These are phyloP conservation scores for Abrus pulchellus DNA, from an alignment of 306 rosid genomes.

Conservation along the genomic window DNA sequence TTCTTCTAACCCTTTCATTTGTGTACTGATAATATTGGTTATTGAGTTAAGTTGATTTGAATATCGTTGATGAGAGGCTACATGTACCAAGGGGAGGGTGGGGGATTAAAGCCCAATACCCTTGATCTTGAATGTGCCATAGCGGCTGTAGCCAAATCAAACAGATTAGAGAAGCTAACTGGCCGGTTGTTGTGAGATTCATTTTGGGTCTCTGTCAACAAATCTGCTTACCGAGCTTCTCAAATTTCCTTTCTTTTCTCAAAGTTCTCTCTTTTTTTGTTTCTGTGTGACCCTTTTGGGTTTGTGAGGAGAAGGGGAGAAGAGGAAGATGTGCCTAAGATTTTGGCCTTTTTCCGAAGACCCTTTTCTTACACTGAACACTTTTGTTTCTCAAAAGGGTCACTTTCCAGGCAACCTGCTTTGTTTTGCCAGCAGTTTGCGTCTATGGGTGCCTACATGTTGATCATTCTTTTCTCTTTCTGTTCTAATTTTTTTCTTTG, in stretches of 20 bases:
- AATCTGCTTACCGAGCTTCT: conserved; percentile 98
- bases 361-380: conserved; percentile 66
- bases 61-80: conserved; percentile 40
- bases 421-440: conserved; percentile 25
- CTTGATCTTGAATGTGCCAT: conserved; percentile 85
- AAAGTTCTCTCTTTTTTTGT: too few species aligned
- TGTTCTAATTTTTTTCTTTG: too few species aligned
- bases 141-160: conserved; percentile 84
- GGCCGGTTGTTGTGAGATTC: conserved; percentile 81
- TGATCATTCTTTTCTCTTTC: too few species aligned
- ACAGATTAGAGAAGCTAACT: conserved; percentile 60
- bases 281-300: background rate
- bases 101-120: conserved; percentile 28
- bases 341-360: conserved; percentile 61
- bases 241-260: conserved; percentile 36
- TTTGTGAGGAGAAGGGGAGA: conserved; percentile 65
- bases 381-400: conserved; percentile 30
- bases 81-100: conserved; percentile 91
- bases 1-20: background rate
- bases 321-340: conserved; percentile 59
- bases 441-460: conserved; percentile 38
- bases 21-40: background rate
- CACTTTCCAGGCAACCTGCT: conserved; percentile 63
- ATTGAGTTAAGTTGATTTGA: background rate
- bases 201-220: conserved; percentile 60